Base-by-base conservation (phyloP, 164 flowering plant species). In the Annona squamosa region DNA sequence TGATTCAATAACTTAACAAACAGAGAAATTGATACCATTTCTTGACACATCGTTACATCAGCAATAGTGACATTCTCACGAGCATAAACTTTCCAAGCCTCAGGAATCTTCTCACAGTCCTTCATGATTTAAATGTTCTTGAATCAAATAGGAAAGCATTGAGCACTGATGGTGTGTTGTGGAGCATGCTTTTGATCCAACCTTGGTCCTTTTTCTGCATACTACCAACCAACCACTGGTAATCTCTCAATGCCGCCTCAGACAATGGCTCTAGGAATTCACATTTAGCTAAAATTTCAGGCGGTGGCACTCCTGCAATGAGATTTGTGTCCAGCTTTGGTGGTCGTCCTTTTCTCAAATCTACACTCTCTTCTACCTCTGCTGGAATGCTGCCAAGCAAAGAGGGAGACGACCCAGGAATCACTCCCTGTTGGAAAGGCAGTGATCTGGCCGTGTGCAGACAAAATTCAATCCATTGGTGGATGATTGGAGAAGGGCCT, bases 381-480 rank as follows among this genome's bases (percentile, higher is more conserved):
- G 68, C 72, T 17, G 71, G 43, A 42, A 65, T 10, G 63, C 46
- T 57, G 63, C 80, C 87, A 13, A 90, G 83, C 71, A 87, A 73
- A 47, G 78, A 75, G 18, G 98, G 96, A 71, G 89, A 81, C 59
- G 99, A 88, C 56, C 99, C 99, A 1, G 98, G 89, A 44, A 89
- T 66, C 10, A 89, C 90, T 74, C 85, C 96, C 71, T 90, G 93
- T 75, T 79, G 78, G 83, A 92, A 95, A 73, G 97, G 97, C 65
- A 87, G 66, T 63, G 89, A 91, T 83, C 98, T 85, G 69, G 89
- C 87, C 46, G 85, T 73, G 85, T 92, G 97, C 74, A 90, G 76
- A 83, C 99, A 92, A 84, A 95, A 95, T 45, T 92, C 94, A 44
- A 95, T 77, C 99, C 99, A 95, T 69, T 95, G 97, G 80, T 88